Base-by-base conservation (phyloP, 345 rosid genomes). In the Aethionema arabicum region DNA sequence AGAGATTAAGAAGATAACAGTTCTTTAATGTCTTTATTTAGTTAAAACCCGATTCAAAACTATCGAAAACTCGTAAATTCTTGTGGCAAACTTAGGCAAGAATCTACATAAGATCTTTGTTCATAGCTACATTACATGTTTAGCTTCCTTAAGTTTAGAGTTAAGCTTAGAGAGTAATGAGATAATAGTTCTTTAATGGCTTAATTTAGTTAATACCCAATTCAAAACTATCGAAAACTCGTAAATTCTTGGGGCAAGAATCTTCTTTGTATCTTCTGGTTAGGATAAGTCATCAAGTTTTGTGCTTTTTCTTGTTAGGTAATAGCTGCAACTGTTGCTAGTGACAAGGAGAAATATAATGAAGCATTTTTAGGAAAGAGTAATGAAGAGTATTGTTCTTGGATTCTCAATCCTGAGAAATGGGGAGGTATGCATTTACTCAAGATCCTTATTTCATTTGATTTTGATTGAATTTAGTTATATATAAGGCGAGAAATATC, bases 361-460 rank as follows among this genome's bases (percentile, higher is more conserved):
- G 85, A 93, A 72, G 96, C 89, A 57, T 85, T 85, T 86, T 92
- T 90, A 49, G 97, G 86, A 57, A 93, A 83, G 78, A 69, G 68
- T 11, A 93, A 90, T 41, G 76, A 61, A 54, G 92, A 84, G 56
- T 93, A 90, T 50, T 79, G 87, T 82, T 67, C 88, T 70, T 93
- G 99, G 99, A 93, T 93, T 78, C 90, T 77, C 68, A 83, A 86
- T 69, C 73, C 92, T 0, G 92, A 87, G 68, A 93, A 93, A 69
- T 93, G 97, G 99, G 99, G 97, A 87, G 97, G 99, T 93, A 61
- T 47, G 4, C 5, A 13, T 37, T 38, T 36, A 50, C 6, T 21
- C 8, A 38, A 66, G 11, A 15, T 48, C 30, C 39, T 55, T 45
- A 6, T 2, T 6, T 37, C 40, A 10, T 37, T 37, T 37, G 40